Conservation (phyloP, 1,284 basidiomycete genomes). For the Ganoderma lucidum region DNA sequence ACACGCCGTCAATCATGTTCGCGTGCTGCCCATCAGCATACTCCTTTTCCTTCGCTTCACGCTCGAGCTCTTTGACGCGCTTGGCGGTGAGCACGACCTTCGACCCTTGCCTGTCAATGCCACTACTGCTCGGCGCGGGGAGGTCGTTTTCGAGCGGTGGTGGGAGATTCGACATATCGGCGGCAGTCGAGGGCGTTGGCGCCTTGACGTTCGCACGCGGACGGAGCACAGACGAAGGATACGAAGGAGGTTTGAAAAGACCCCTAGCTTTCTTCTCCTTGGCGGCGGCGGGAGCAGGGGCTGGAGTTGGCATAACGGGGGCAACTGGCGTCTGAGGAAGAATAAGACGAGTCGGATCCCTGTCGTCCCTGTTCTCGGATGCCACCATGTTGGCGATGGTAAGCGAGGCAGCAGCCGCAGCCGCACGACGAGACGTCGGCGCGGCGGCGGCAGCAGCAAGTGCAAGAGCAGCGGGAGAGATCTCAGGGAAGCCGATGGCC, state of each 20-base stretch:
- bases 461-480: constrained; percentile 73
- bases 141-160: constrained; percentile 67
- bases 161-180: constrained; percentile 63
- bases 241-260: constrained; percentile 74
- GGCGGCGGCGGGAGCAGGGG: constrained; percentile 13
- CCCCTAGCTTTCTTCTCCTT: constrained; percentile 78
- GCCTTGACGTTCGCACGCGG: constrained; percentile 64
- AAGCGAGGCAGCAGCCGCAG: constrained; percentile 83
- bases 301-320: constrained; percentile 42
- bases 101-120: constrained; percentile 54
- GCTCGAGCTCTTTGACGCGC: constrained; percentile 75
- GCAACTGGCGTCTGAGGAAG: constrained; percentile 58
- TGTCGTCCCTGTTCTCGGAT: constrained; percentile 64
- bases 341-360: constrained; percentile 54
- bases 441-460: constrained; percentile 68
- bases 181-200: constrained; percentile 71
- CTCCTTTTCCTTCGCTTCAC: constrained; percentile 83
- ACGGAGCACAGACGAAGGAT: constrained; percentile 61
- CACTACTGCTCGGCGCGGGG: constrained; percentile 47
- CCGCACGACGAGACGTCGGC: constrained; percentile 79
- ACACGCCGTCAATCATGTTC: constrained; percentile 83
- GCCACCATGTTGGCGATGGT: constrained; percentile 88
- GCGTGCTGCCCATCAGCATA: constrained; percentile 83
- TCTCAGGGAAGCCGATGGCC: constrained; percentile 83
- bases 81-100: constrained; percentile 60